A percentile compares a stretch with the other conserved stretches of the same genome.
phyloP scores from a whole-genome alignment of 1,139 yeast genomes.

The Lizanozyma gosingica region DNA sequence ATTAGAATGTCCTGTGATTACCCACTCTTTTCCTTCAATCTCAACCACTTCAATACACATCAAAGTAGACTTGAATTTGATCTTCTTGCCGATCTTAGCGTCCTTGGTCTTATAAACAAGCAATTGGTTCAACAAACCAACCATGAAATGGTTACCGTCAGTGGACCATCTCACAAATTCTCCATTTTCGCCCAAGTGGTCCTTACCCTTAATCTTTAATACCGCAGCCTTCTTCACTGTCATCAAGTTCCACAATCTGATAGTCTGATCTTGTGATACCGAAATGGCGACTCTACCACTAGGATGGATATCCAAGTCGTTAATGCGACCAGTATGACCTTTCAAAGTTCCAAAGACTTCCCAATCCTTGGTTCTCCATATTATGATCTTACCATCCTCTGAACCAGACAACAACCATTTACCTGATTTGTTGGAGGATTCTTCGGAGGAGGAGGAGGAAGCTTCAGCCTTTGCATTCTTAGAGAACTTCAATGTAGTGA shows the following conservation, averaged over 20 bases:
- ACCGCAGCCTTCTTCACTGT: conserved; percentile 93
- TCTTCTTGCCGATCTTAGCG: conserved; percentile 48
- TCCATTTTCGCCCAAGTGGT: conserved; percentile 55
- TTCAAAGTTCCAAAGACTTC: conserved; percentile 81
- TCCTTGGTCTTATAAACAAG: conserved; percentile 57
- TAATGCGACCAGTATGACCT: conserved; percentile 73
- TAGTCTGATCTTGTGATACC: conserved; percentile 75
- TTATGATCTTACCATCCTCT: conserved; percentile 81
- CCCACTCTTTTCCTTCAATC: conserved; percentile 41
- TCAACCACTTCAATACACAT: conserved; percentile 56
- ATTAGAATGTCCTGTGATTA: conserved; percentile 61
- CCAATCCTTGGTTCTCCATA: conserved; percentile 98
- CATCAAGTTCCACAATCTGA: conserved; percentile 92
- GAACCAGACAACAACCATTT: conserved; percentile 89
- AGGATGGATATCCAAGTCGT: conserved; percentile 85
- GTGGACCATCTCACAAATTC: conserved; percentile 58
- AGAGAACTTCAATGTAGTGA: conserved; percentile 69
- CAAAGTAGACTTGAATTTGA: conserved; percentile 45
- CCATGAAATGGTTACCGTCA: conserved; percentile 61
- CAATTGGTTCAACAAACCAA: conserved; percentile 61
- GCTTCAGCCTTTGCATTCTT: conserved; percentile 14
- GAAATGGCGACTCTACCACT: conserved; percentile 88
- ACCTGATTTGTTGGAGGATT: conserved; percentile 35
- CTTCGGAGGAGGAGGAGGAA: conserved; percentile 9
- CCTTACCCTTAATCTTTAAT: conserved; percentile 62